These are phyloP conservation scores for Flaveria floridana DNA, from an alignment of 140 eudicot genomes.

Conservation along the genomic window DNA sequence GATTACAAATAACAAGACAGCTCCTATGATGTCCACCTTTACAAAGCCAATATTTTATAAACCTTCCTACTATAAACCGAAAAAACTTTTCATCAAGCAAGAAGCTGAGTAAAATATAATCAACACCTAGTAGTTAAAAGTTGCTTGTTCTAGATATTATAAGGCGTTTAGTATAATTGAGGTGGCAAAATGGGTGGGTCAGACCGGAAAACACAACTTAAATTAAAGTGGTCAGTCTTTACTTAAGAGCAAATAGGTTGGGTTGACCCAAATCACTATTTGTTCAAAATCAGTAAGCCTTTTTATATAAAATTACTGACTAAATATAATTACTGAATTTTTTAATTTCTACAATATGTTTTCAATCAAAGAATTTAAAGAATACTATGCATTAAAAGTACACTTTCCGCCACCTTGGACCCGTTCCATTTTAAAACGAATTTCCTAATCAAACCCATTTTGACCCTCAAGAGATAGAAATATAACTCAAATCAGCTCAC, in stretches of 20 bases:
- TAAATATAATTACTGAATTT: not conserved
- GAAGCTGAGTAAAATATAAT: not conserved
- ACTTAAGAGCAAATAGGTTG: not conserved
- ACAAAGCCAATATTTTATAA: too few species aligned
- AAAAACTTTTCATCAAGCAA: not conserved
- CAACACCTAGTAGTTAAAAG: not conserved
- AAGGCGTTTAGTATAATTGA: not conserved
- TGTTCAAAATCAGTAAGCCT: not conserved
- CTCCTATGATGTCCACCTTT: not conserved
- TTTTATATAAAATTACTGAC: too few species aligned
- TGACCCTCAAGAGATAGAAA: not conserved
- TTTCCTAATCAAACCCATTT: not conserved
- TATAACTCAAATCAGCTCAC: not conserved
- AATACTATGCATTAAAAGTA: too few species aligned
- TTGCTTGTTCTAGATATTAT: not conserved
- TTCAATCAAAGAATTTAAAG: too few species aligned
- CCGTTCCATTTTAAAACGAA: not conserved
- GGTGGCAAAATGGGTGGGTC: not conserved
- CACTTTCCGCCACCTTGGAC: not conserved
- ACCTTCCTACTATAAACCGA: too few species aligned
- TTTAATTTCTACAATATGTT: too few species aligned
- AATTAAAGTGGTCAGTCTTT: not conserved
- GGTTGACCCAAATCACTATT: not conserved
- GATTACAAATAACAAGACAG: not conserved
- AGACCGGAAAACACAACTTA: not conserved